Evolutionary conservation across 768 basidiomycete genomes (phyloP).

Genomic region (Serendipita vermifera): DNA sequence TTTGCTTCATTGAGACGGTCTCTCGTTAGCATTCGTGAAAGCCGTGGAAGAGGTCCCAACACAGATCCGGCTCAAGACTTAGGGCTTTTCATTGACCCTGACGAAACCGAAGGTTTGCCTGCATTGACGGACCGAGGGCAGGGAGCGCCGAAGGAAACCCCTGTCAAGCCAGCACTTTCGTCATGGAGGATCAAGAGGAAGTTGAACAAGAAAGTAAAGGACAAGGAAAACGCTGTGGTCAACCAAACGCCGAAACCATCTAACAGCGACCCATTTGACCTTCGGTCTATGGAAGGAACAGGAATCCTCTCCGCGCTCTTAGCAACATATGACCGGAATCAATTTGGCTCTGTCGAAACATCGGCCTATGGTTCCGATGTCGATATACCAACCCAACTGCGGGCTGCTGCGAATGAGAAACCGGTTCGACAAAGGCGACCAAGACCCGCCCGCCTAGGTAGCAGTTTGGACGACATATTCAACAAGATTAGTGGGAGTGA

Average conservation of each 20-base stretch:
- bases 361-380: no score
- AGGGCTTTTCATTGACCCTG: constrained; percentile 40
- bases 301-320: constrained; percentile 57
- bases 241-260: constrained; percentile 15
- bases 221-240: no score
- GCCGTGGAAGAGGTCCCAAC: neutral
- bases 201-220: no score
- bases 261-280: constrained; percentile 4
- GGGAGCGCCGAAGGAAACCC: no score
- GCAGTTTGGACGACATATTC: neutral
- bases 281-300: constrained; percentile 21
- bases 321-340: constrained; percentile 42
- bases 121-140: constrained; percentile 29
- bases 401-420: neutral
- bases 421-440: neutral
- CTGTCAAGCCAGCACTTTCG: no score
- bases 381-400: neutral
- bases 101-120: constrained; percentile 54
- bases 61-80: neutral
- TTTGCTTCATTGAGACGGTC: neutral
- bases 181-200: no score
- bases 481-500: constrained; percentile 6
- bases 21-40: neutral
- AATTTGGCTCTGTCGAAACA: constrained; percentile 18
- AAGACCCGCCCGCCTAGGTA: neutral